Base-by-base conservation (phyloP, 306 rosid genomes). In the Leucaena leucocephala region DNA sequence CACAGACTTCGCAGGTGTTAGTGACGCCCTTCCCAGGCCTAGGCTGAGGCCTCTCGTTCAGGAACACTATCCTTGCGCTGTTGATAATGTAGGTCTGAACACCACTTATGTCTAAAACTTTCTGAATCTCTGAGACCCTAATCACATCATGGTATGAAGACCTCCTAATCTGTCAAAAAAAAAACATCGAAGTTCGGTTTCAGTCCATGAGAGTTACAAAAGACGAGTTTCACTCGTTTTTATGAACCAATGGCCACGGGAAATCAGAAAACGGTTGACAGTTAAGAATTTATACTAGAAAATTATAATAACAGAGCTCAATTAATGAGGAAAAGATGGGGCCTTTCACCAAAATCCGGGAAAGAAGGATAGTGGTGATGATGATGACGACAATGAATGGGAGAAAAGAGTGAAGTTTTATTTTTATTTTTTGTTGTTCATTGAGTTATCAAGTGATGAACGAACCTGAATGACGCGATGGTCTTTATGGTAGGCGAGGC, bases 71-170 rank as follows among this genome's bases (percentile, higher is more conserved):
- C 64, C 92, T 80, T 2, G 94, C 94, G 35, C 94, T 90, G 91
- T 90, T 90, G 64, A 90, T 90, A 81, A 90, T 87, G 91, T 90
- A 90, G 63, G 95, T 90, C 78, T 94, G 98, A 8, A 94, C 97
- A 3, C 96, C 97, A 17, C 86, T 78, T 13, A 94, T 94, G 87
- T 94, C 98, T 70, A 94, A 74, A 35, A 90, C 96, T 65, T 92
- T 94, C 91, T 94, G 98, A 88, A 94, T 94, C 87, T 94, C 98
- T 3, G 90, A 86, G 17, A 94, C 98, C 73, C 98, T 81, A 0
- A 93, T 93, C 82, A 93, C 97, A 84, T 93, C 98, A 70, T 93
- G 98, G 87, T 93, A 93, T 0, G 98, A 93, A 34, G 98, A 93
- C 84, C 98, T 88, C 82, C 98, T 82, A 71, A 93, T 93, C 98